These are phyloP conservation scores for Salvia sclarea DNA, from an alignment of 305 asterid species.

Conservation along the genomic window DNA sequence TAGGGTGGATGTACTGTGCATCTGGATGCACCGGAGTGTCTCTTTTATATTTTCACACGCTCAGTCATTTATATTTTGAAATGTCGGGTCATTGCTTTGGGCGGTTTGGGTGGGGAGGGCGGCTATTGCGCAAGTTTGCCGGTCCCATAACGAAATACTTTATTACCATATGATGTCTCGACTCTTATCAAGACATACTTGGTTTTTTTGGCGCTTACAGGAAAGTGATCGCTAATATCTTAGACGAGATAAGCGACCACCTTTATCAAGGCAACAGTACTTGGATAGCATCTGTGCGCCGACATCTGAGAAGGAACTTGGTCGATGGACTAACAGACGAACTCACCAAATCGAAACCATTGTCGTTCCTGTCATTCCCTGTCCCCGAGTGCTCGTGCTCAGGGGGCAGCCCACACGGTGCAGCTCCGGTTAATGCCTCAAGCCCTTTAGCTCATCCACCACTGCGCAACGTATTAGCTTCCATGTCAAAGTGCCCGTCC, in stretches of 20 bases:
- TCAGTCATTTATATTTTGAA: background rate
- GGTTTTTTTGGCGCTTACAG: slow-evolving; percentile 43
- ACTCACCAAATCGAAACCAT: slow-evolving; percentile 46
- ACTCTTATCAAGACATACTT: background rate
- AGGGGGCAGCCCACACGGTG: slow-evolving; percentile 25
- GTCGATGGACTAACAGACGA: slow-evolving; percentile 56
- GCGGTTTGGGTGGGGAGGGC: background rate
- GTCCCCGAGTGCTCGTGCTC: slow-evolving; percentile 82
- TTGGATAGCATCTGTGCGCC: slow-evolving; percentile 62
- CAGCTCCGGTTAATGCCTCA: slow-evolving; percentile 38
- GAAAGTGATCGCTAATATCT: slow-evolving; percentile 52
- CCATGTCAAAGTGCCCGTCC: slow-evolving; percentile 60
- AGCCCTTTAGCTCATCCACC: slow-evolving; percentile 41
- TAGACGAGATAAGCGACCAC: slow-evolving; percentile 70
- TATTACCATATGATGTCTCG: background rate
- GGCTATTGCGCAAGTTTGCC: too few species aligned
- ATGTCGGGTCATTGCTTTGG: background rate
- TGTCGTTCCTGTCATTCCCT: slow-evolving; percentile 77
- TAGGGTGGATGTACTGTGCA: too few species aligned
- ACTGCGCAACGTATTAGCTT: slow-evolving; percentile 41
- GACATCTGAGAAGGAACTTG: slow-evolving; percentile 56
- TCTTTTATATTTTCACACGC: too few species aligned
- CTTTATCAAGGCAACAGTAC: slow-evolving; percentile 79
- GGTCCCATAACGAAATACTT: too few species aligned
- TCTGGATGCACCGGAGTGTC: too few species aligned